Percentiles rank a stretch among this genome's conserved stretches.
phyloP scores from a whole-genome alignment of 1,139 yeast species.

The Zygosaccharomyces sapae region DNA sequence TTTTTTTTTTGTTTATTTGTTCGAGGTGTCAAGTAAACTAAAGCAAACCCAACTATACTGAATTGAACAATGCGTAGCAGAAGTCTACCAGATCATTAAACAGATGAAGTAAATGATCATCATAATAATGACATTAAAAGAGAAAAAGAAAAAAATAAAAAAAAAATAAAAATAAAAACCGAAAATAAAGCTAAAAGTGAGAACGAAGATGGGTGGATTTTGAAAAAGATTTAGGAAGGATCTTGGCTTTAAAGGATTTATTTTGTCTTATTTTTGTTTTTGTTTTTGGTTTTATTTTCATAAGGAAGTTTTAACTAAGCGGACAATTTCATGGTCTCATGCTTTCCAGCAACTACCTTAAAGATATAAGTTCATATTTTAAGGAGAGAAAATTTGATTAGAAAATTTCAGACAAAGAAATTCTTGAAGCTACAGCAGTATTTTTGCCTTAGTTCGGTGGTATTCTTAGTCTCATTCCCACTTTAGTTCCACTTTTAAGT shows the following conservation, averaged over 20 bases:
- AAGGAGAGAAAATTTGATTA: not conserved
- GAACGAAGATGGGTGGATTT: not conserved
- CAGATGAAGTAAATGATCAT: not conserved
- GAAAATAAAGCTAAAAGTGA: not conserved
- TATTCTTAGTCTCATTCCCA: not conserved
- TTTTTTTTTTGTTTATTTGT: constrained; percentile 2
- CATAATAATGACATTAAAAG: not conserved
- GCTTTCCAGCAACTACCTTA: not conserved
- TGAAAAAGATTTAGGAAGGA: not conserved
- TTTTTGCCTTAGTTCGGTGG: not conserved
- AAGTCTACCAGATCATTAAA: not conserved
- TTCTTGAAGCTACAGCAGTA: not conserved
- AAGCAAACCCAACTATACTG: too few relatives aligned
- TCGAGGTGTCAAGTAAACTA: not conserved
- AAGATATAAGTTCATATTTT: not conserved
- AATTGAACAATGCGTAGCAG: not conserved
- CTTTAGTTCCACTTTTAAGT: too few relatives aligned
- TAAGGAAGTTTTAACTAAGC: not conserved
- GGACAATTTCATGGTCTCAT: not conserved
- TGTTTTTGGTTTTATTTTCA: too few relatives aligned
- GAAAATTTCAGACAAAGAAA: not conserved
- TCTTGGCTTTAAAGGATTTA: not conserved
- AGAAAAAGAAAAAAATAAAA: not conserved
- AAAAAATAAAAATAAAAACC: too few relatives aligned
- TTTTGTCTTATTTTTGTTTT: not conserved